Conservation (phyloP, 257 asterid species). For the Ajuga chamaepitys region DNA sequence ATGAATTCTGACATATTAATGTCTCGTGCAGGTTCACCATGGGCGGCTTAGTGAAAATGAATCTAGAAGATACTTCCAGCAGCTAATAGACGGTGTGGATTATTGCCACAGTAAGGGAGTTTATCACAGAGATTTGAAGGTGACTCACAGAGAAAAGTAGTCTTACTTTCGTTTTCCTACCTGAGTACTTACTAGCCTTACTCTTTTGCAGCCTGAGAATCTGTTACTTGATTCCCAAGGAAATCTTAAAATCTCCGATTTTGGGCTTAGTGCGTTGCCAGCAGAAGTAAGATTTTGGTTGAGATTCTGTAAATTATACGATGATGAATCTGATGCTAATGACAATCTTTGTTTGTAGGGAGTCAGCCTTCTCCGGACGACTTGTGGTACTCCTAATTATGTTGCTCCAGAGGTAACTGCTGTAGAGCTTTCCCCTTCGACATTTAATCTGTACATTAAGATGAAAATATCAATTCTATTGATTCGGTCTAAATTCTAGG, state of each 20-base stretch:
- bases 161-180: background rate
- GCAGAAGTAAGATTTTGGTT: constrained; percentile 49
- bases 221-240: constrained; percentile 91
- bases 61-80: constrained; percentile 92
- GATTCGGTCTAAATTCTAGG: constrained; percentile 39
- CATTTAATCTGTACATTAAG: background rate
- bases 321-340: constrained; percentile 24
- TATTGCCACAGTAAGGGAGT: constrained; percentile 95
- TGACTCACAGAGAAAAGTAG: constrained; percentile 4
- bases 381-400: constrained; percentile 98
- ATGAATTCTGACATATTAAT: background rate
- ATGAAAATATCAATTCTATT: background rate
- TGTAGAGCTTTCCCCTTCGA: constrained; percentile 2
- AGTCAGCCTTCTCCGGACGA: constrained; percentile 78
- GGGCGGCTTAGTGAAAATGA: constrained; percentile 98
- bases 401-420: constrained; percentile 93
- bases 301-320: background rate
- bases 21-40: constrained; percentile 64
- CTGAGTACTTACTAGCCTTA: constrained; percentile 14
- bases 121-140: constrained; percentile 94
- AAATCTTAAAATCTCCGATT: constrained; percentile 90
- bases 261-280: constrained; percentile 95
- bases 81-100: constrained; percentile 94
- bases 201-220: constrained; percentile 85
- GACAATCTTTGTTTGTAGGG: constrained; percentile 42